Percentiles rank a stretch among this genome's conserved stretches.
Evolutionary conservation across 2,329 filamentous ascomycete genomes (phyloP).

Genomic region (Metarhizium rileyi): DNA sequence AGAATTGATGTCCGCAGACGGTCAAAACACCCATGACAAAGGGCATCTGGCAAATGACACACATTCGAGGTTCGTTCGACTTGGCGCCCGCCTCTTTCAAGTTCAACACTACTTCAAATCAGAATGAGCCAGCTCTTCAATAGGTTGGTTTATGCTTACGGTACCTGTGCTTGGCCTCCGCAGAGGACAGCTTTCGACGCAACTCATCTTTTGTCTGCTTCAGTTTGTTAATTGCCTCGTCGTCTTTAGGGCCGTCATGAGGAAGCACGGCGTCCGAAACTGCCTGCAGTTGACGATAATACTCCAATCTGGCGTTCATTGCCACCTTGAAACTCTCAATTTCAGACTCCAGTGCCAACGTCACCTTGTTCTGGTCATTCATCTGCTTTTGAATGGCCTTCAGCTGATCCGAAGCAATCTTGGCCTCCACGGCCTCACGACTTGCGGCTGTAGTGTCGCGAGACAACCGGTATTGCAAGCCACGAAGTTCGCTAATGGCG

Average conservation of each 20-base stretch:
- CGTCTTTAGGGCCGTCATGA: constrained; percentile 54
- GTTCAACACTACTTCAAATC: constrained; percentile 33
- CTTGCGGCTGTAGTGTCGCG: constrained; percentile 15
- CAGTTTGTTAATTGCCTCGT: constrained; percentile 31
- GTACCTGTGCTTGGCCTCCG: constrained; percentile 69
- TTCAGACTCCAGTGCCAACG: constrained; percentile 51
- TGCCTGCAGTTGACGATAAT: constrained; percentile 80
- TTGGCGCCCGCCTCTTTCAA: constrained; percentile 49
- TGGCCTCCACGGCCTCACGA: constrained; percentile 57
- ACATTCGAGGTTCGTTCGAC: constrained; percentile 56
- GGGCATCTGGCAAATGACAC: constrained; percentile 71
- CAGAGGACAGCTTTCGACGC: constrained; percentile 47
- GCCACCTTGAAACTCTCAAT: constrained; percentile 64
- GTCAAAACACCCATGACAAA: constrained; percentile 78
- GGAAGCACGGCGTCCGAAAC: constrained; percentile 82
- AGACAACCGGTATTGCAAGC: constrained; percentile 40
- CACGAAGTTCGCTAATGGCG: constrained; percentile 59
- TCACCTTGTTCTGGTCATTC: constrained; percentile 40
- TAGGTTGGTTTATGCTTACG: constrained; percentile 26
- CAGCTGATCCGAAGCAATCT: constrained; percentile 55
- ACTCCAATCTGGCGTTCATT: constrained; percentile 81
- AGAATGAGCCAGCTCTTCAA: constrained; percentile 4
- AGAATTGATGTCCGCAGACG: constrained; percentile 85
- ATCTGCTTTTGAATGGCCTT: constrained; percentile 46
- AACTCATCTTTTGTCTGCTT: constrained; percentile 28